Base-by-base conservation (phyloP, 306 rosid genomes). In the Styphnolobium japonicum region DNA sequence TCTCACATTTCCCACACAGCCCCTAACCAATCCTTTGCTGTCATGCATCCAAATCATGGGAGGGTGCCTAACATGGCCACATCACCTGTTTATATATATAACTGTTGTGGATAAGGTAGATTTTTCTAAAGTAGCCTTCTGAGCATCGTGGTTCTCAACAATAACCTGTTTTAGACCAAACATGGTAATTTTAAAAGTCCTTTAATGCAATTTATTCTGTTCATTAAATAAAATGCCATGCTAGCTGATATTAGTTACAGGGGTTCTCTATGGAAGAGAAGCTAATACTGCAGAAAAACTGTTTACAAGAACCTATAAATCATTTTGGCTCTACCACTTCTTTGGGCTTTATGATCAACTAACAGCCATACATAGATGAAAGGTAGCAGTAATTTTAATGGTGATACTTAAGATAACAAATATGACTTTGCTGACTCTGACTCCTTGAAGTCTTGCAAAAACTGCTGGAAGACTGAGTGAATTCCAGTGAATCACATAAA, bases 211-310 rank as follows among this genome's bases (percentile, higher is more conserved):
- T 70, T 76, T 78, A 48, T 82, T 73, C 49, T 60, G 22, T 76
- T 79, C 57, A 46, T 57, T 81, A 64, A 65, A 71, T 62, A 58
- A 73, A 84, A 81, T 43, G 58, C 71, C 73, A 65, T 71, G 84
- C 71, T 72, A 74, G 75, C 82, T 70, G 72, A 64, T 72, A 68
- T 61, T 40, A 69, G 46, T 48, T 79, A 75, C 81, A 78, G 67
- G 45, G 63, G 29, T 71, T 84, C 69, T 84, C 80, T 48, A 76
- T 21, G 49, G 19, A 76, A 75, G 58, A 84, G 46, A 66, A 75
- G 73, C 94, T 92, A 90, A 85, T 33, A 60, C 85, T 85, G 90
- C 48, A 23, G 82, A 86, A 86, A 82, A 76, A 81, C 86, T 86
- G 79, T 74, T 87, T 92, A 86, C 76, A 70, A 52, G 72, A 82